Base-by-base conservation (phyloP, 176 grass and related monocot species). In the Thalia dealbata region DNA sequence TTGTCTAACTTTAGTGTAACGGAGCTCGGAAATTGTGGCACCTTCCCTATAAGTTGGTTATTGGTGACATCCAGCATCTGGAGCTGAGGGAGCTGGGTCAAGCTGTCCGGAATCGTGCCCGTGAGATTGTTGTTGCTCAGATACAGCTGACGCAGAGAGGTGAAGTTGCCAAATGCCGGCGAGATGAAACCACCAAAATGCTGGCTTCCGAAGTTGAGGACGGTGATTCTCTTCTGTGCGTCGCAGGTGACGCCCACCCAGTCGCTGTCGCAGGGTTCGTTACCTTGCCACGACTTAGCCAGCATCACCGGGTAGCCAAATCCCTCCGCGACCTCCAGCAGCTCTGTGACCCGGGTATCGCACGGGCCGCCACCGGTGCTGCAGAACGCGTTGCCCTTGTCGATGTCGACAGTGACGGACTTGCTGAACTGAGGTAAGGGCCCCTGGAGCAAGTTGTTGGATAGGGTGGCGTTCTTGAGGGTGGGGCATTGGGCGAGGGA, bases 361-460 rank as follows among this genome's bases (percentile, higher is more conserved):
- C 93, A 97, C 2, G 82, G 85, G 54, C 70, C 79, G n/a, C 70
- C 12, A 19, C 52, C 65, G 3, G 63, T 13, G 42, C 38, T 67
- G 73, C 93, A 97, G 81, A 86, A 97, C 6, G 68, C 69, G 52
- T 92, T 97, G 55, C 90, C 87, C 14, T 18, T 61, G 59, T 12
- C 54, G 48, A 90, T 56, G 28, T 92, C 89, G 12, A 60, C 72
- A 10, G 9, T 30, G 8, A 84, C 71, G 14, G 1, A n/a, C 0
- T 68, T 44, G 65, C 42, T 35, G 41, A 88, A 91, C 19, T 16
- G 12, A 10, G 87, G 89, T 61, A 59, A 77, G 6, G 84, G 85
- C 19, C 93, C 93, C 84, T 96, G 89, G 60, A 96, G 81, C 71
- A 75, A 26, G 79, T 96, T 96, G 63, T 96, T 92, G 22, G 92